Evolutionary conservation across 495 filamentous ascomycete species (phyloP).

Genomic region (Penicillium ucsense): DNA sequence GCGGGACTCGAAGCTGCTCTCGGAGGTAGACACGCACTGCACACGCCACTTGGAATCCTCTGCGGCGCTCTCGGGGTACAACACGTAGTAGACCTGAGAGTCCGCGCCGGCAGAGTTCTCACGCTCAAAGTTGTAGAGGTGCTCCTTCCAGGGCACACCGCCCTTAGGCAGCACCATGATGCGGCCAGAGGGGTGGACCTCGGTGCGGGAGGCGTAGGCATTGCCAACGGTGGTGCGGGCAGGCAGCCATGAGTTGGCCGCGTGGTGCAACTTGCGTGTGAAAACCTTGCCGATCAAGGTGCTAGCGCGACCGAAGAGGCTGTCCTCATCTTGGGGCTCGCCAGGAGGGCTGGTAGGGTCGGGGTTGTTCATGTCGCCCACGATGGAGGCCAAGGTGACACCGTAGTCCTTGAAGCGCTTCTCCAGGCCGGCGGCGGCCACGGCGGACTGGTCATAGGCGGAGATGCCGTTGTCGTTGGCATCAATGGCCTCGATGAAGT

Average conservation of each 20-base stretch:
- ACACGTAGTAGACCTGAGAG: conserved; percentile 64
- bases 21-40: conserved; percentile 70
- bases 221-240: conserved; percentile 66
- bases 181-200: conserved; percentile 62
- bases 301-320: conserved; percentile 65
- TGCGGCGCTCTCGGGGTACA: conserved; percentile 72
- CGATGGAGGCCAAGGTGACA: conserved; percentile 73
- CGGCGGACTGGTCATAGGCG: conserved; percentile 57
- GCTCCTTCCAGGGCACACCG: conserved; percentile 88
- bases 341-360: conserved; percentile 30
- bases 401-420: conserved; percentile 74
- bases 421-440: conserved; percentile 55
- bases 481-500: conserved; percentile 92
- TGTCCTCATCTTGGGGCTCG: conserved; percentile 71
- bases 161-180: conserved; percentile 69
- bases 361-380: conserved; percentile 68
- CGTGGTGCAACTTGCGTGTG: conserved; percentile 54
- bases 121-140: conserved; percentile 80
- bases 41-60: conserved; percentile 80
- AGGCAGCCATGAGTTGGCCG: conserved; percentile 63
- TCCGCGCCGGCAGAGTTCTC: conserved; percentile 34
- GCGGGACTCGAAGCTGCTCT: conserved; percentile 79
- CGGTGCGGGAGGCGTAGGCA: conserved; percentile 54
- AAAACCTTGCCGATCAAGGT: conserved; percentile 81
- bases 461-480: conserved; percentile 94